These are phyloP conservation scores for Candida schatavii DNA, from an alignment of 805 yeast species.

Conservation along the genomic window DNA sequence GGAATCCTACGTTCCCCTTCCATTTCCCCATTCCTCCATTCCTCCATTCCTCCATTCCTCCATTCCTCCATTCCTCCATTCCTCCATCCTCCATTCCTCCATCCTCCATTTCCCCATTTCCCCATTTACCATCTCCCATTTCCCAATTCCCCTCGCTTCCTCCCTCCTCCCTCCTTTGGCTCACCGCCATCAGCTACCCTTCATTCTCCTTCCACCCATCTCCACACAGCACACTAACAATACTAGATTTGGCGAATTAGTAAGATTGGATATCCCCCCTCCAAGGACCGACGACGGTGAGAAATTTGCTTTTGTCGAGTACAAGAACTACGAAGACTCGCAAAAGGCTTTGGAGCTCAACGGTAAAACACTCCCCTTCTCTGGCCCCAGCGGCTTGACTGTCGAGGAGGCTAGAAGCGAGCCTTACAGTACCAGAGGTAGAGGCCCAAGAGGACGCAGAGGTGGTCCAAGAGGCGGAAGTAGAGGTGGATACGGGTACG, in stretches of 20 bases:
- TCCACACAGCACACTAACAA: not conserved
- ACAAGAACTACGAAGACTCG: conserved; percentile 49
- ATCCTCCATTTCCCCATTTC: not conserved
- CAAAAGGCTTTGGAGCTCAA: conserved; percentile 50
- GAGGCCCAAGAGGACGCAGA: conserved; percentile 30
- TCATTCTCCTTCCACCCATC: conserved; percentile 2
- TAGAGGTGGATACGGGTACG: conserved; percentile 23
- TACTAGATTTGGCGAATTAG: conserved; percentile 52
- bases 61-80: no score
- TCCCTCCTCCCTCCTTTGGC: conserved; percentile 7
- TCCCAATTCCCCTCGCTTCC: conserved; percentile 6
- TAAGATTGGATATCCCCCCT: conserved; percentile 61
- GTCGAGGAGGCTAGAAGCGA: conserved; percentile 58
- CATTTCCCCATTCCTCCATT: no score
- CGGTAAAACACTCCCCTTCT: conserved; percentile 43
- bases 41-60: no score
- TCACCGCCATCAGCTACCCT: conserved; percentile 6
- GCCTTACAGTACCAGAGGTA: conserved; percentile 40
- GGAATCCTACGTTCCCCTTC: no score
- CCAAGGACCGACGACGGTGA: conserved; percentile 58
- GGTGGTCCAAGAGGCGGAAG: conserved; percentile 17
- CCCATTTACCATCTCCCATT: conserved; percentile 6
- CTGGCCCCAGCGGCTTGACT: conserved; percentile 40
- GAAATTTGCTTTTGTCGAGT: conserved; percentile 65
- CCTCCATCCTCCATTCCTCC: conserved; percentile 1